phyloP scores from a whole-genome alignment of 768 basidiomycete species.

The Boletus eberwhitei region DNA sequence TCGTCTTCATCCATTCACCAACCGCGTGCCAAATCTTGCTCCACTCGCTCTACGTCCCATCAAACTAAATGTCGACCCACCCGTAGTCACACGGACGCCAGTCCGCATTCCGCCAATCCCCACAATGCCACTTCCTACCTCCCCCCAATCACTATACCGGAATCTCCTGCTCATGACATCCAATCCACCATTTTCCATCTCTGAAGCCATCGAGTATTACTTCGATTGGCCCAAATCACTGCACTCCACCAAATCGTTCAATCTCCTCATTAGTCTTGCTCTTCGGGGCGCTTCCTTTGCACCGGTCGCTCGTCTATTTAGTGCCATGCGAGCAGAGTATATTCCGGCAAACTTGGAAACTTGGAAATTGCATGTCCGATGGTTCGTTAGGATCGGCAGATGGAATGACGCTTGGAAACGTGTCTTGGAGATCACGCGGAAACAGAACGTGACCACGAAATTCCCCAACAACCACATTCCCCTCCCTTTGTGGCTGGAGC shows the following conservation, averaged over 20 bases:
- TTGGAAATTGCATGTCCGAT: conserved; percentile 52
- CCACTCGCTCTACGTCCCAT: conserved; percentile 3
- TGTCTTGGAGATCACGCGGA: conserved; percentile 25
- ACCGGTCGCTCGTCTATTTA: conserved; percentile 43
- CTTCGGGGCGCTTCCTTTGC: conserved; percentile 51
- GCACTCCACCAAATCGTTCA: conserved; percentile 42
- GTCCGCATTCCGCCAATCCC: conserved; percentile 1
- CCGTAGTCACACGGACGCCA: neutral
- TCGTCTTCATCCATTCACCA: no score
- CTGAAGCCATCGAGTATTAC: conserved; percentile 22
- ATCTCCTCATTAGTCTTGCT: conserved; percentile 44
- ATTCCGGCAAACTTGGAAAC: conserved; percentile 52
- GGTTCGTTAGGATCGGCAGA: conserved; percentile 49
- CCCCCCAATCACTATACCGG: conserved; percentile 34
- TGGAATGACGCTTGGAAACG: conserved; percentile 60
- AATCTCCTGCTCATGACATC: conserved; percentile 26
- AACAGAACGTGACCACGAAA: conserved; percentile 5
- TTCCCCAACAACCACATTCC: conserved; percentile 28
- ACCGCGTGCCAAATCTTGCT: no score
- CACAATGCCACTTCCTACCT: conserved; percentile 30
- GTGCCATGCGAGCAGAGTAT: conserved; percentile 42
- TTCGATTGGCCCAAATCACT: conserved; percentile 26
- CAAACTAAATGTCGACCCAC: conserved; percentile 4
- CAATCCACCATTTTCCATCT: conserved; percentile 13
- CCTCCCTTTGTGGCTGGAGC: conserved; percentile 58